Evolutionary conservation across 768 basidiomycete genomes (phyloP), one percentile per base, ranked within the genome.

Genomic region (Podaxis mareebaensis): DNA sequence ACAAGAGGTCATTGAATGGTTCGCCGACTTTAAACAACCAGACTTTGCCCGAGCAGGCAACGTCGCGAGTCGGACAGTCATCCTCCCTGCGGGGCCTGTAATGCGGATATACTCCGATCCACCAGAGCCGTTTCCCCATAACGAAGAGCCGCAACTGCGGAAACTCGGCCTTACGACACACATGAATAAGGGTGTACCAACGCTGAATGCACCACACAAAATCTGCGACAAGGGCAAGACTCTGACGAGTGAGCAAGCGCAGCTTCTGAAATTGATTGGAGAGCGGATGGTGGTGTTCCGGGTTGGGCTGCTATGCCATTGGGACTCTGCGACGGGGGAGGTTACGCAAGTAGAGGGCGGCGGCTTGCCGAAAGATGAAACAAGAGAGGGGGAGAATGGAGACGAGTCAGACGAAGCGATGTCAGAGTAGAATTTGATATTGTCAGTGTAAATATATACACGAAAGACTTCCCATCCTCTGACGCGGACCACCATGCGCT

Each of bases 91-190:
- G 64, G 96, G 96, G 39, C 93, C 96, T 22, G 86, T 98, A 60
- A 85, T 95, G 88, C 84, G 86, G 65, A 83, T 83, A 48, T 83
- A 91, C 72, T 89, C 91, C 2, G 89, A 91, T 66, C 91, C 90
- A 0, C 85, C 90, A 42, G 90, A 95, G 67, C 91, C 93, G 2
- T 96, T 99, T 75, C 95, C 97, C 40, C 95, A 98, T 75, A 95
- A 95, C 69, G 95, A 99, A 79, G 97, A 99, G 66, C 95, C 96
- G 22, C 96, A 99, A 72, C 82, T 99, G 58, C 88, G 97, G 60
- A 93, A 92, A 74, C 84, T 99, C 39, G 97, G 97, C 7, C 78
- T 99, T 36, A 80, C 86, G 56, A 99, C 96, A 17, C 84, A 81
- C 33, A 84, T 99, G 82, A 85, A 90, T 62, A 86, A 85, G 69